Base-by-base conservation (phyloP, 2,329 filamentous ascomycete genomes). In the Curvularia sp. region DNA sequence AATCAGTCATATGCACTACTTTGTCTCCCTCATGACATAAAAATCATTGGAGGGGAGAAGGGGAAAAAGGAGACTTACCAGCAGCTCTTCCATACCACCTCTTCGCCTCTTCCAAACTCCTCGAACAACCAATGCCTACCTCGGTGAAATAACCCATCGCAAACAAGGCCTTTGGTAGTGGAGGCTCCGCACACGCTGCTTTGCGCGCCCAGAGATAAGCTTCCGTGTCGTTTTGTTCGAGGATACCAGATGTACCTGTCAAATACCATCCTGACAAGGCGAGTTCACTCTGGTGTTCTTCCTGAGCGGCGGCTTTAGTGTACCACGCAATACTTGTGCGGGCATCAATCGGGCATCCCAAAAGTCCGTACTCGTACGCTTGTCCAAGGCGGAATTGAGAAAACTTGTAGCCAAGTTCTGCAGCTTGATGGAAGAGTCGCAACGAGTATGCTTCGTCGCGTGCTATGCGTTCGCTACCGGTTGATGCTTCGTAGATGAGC, bases 101-200 rank as follows among this genome's bases (percentile, higher is more conserved):
- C 83, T 96, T 97, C 21, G 94, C 95, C 79, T 98, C 95, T 71
- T 99, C 95, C 68, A 97, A 71, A 75, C 94, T 96, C 8, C 90
- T 87, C 15, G 89, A 83, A 64, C 92, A 88, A 28, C 95, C 95
- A 68, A 99, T 98, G 12, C 95, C 95, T 48, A 95, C 89, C 78
- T 99, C 95, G 0, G 92, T 96, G 74, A 96, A 97, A 79, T 98
- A 97, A 0, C 95, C 95, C 90, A 99, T 97, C 0, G 94, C 95
- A 79, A 97, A 98, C 80, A 98, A 91, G 0, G 95, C 95, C 81
- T 98, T 99, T 7, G 92, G 88, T 36, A 97, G 79, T 2, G 81
- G 80, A 12, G 80, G 80, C 46, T 94, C 93, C 3, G 92, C 90
- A 63, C 89, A 87, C 0, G 95, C 95, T 1, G 95, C 94, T 78